A percentile compares a stretch with the other conserved stretches of the same genome.
Evolutionary conservation across 768 basidiomycete genomes (phyloP).

Genomic region (Hygrocybe punicea): DNA sequence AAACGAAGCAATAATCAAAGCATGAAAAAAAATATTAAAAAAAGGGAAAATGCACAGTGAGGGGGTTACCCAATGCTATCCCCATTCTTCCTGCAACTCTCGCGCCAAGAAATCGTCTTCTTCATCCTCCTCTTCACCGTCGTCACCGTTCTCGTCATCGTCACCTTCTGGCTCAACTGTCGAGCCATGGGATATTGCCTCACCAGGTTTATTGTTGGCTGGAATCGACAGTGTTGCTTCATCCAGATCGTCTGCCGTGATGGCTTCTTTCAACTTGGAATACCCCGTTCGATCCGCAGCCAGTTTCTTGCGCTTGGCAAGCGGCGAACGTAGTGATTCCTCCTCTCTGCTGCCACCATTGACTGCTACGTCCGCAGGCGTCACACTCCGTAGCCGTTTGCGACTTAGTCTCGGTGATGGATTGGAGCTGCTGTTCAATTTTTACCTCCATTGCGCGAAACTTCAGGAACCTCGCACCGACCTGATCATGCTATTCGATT

Average conservation of each 20-base stretch:
- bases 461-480: conserved; percentile 20
- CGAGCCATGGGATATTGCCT: conserved; percentile 13
- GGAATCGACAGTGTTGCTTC: too few relatives aligned
- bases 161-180: conserved; percentile 25
- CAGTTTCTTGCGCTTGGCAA: conserved; percentile 78
- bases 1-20: not conserved
- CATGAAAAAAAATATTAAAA: not conserved
- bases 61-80: conserved; percentile 41
- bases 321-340: conserved; percentile 58
- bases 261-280: conserved; percentile 67
- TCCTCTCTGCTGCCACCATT: conserved; percentile 39
- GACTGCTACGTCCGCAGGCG: conserved; percentile 51
- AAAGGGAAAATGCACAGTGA: conserved; percentile 4
- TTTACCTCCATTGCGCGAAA: not conserved
- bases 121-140: conserved; percentile 49
- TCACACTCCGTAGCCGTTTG: conserved; percentile 69
- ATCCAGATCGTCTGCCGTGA: conserved; percentile 52
- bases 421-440: conserved; percentile 31
- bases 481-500: conserved; percentile 48
- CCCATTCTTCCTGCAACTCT: conserved; percentile 74
- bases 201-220: conserved; percentile 19
- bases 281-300: conserved; percentile 59
- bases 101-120: conserved; percentile 82
- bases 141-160: conserved; percentile 37
- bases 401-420: conserved; percentile 50